Conservation (phyloP, 23 red algal genomes). For the Pyropia haitanensis region DNA sequence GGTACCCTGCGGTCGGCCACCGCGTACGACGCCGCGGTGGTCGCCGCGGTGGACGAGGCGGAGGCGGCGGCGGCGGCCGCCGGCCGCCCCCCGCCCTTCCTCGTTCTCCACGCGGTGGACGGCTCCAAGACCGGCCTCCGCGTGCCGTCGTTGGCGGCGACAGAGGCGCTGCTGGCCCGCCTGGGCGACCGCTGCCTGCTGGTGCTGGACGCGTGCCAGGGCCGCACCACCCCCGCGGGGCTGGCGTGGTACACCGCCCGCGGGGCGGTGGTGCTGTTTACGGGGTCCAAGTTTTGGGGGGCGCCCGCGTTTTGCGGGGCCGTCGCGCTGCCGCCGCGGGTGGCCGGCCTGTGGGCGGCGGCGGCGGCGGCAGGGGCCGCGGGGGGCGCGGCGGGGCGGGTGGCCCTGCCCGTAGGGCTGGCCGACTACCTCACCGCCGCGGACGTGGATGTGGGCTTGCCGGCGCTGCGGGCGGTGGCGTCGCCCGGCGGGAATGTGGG, state of each 20-base stretch:
- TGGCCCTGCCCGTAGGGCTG: neutral
- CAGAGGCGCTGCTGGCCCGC: too few relatives aligned
- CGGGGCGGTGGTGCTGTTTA: constrained; percentile 7
- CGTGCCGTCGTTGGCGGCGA: too few relatives aligned
- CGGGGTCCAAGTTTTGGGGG: constrained; percentile 10
- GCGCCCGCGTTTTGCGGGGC: constrained; percentile 14
- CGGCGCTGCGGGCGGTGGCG: neutral
- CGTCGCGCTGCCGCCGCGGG: constrained; percentile 1
- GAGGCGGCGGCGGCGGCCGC: too few relatives aligned
- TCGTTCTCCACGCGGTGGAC: too few relatives aligned
- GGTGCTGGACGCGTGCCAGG: too few relatives aligned
- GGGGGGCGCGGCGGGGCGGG: neutral
- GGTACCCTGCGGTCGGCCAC: too few relatives aligned
- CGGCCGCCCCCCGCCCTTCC: too few relatives aligned
- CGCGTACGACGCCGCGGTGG: too few relatives aligned
- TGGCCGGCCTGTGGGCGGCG: neutral
- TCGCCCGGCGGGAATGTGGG: neutral
- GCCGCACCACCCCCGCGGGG: constrained; percentile 4
- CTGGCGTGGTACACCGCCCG: neutral
- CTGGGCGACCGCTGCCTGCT: too few relatives aligned
- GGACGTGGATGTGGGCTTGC: neutral
- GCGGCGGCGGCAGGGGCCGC: neutral
- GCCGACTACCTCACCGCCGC: constrained; percentile 8
- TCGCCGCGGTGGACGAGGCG: too few relatives aligned
- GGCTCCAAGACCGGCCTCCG: too few relatives aligned